Evolutionary conservation across 2,329 filamentous ascomycete genomes (phyloP), one percentile per base, ranked within the genome.

Genomic region (Bimuria novae-zelandiae): DNA sequence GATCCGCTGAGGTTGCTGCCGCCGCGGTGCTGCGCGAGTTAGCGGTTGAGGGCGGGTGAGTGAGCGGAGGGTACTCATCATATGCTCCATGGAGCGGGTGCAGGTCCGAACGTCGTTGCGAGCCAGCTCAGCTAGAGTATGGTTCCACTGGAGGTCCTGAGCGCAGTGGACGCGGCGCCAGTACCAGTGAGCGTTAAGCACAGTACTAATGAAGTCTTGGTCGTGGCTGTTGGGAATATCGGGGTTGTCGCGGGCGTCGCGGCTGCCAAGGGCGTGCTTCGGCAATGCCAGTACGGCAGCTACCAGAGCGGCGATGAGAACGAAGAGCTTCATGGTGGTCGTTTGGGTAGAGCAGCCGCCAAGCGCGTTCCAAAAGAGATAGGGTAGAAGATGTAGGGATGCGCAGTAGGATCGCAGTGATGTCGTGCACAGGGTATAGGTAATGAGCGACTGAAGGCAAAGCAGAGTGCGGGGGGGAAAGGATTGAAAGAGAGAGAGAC

Each of bases 161-260:
- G 70, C 69, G 52, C 70, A 72, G 58, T 73, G 70, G 27, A 71
- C 59, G 36, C 52, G 56, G 37, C 69, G 70, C 69, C 69, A 72
- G 52, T 67, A 71, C 68, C 68, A 71, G 59, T 73, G 70, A 17
- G 69, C 69, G 11, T 69, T 60, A 63, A 73, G 65, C 35, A 72
- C 63, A 11, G 58, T 60, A 42, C 60, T 61, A 41, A 70, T 65
- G 63, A 73, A 72, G 36, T 65, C 62, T 10, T 52, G 42, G 51
- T 73, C 69, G 33, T 66, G 52, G 16, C 60, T 57, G 19, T 60
- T 56, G 25, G 70, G 70, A 40, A 63, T 60, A 16, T 55, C 54
- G 37, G 59, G 58, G 27, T 57, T 58, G 36, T 55, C 48, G 37
- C 65, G 58, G 6, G 46, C 22, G 17, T 45, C 55, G 39, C 63